phyloP scores from a whole-genome alignment of 2,329 filamentous ascomycete species.

The Hymenoscyphus scutula region DNA sequence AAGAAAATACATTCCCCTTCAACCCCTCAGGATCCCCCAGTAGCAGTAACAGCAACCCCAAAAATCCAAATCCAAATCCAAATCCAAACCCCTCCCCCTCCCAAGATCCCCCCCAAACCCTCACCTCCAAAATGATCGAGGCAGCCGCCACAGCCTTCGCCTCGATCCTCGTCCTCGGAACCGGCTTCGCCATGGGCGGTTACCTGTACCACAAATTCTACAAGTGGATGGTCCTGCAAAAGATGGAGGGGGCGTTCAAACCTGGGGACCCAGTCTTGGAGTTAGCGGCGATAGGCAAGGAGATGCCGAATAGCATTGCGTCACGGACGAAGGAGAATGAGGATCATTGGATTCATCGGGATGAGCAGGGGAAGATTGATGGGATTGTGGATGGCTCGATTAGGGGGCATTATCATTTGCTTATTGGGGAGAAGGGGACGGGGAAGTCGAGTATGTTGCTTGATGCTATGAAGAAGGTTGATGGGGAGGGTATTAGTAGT shows the following conservation, averaged over 20 bases:
- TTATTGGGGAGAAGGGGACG: constrained; percentile 93
- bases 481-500: constrained; percentile 85
- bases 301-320: constrained; percentile 44
- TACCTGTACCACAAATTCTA: constrained; percentile 81
- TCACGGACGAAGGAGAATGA: constrained; percentile 21
- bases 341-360: constrained; percentile 76
- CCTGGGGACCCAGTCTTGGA: constrained; percentile 89
- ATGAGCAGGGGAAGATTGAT: constrained; percentile 80
- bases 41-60: background rate
- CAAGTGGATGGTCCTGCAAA: constrained; percentile 85
- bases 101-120: constrained; percentile 22
- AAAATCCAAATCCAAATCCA: too few species aligned
- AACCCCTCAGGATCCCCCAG: background rate
- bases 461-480: constrained; percentile 89
- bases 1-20: background rate
- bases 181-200: constrained; percentile 63
- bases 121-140: constrained; percentile 63
- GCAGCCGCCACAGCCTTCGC: constrained; percentile 73
- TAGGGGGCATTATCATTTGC: constrained; percentile 81
- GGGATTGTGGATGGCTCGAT: constrained; percentile 73
- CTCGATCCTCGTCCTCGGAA: constrained; percentile 68
- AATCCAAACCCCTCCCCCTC: too few species aligned
- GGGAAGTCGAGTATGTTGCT: constrained; percentile 97
- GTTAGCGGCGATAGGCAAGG: constrained; percentile 65
- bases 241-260: constrained; percentile 89